Base-by-base conservation (phyloP, 768 basidiomycete species). In the Termitomyces sp. region DNA sequence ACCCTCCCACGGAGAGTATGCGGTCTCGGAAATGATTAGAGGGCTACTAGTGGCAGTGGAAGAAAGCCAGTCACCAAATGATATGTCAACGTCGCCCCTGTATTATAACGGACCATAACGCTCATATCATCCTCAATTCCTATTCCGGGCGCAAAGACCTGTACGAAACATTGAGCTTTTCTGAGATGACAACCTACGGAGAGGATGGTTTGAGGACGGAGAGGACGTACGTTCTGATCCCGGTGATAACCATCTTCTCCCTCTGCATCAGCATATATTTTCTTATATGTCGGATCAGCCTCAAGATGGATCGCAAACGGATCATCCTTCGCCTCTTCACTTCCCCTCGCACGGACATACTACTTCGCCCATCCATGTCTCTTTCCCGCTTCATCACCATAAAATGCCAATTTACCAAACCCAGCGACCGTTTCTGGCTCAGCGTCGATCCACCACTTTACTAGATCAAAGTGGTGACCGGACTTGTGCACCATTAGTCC, bases 91-190 rank as follows among this genome's bases (percentile, higher is more conserved):
- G 76, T 79, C 0, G 72, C 77, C 3, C 77, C 80, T 12, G 70
- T 74, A 54, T 75, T 73, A 63, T 80, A 81, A 37, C 75, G 72
- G 14, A 81, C 79, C 49, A 82, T 69, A 5, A 81, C 71, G 47
- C 75, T 70, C 76, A 81, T 79, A 61, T 82, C 81, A 59, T 82
- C 81, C 65, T 82, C 81, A 56, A 82, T 82, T 7, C 72, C 76
- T 51, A 78, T 75, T 3, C 67, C 72, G 24, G 74, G 68, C 16
- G 71, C 73, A 56, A 78, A 78, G 20, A 75, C 73, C 75, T 77
- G 49, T 16, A n/a, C 22, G 9, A 53, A 43, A 6, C 9, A 22
- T 27, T 26, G n/a, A 14, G 16, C 12, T 18, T 10, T 43, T 27
- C 18, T 10, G 5, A 5, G 32, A 27, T 3, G 9, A 13, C 20